Conservation (phyloP, 2,329 filamentous ascomycete species). For the Orbilia brochopaga region DNA sequence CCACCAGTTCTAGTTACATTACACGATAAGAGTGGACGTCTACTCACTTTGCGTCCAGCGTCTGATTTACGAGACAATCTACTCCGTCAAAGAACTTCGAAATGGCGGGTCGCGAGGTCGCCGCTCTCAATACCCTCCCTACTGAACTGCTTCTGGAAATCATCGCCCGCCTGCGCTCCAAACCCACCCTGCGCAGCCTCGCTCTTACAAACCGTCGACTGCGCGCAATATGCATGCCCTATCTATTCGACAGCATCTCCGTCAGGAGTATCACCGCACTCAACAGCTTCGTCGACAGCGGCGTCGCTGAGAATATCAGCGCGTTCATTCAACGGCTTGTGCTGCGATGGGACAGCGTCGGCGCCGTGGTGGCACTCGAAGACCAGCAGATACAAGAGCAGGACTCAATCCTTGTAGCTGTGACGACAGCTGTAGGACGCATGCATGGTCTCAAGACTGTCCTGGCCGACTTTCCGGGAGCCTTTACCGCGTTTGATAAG, state of each 20-base stretch:
- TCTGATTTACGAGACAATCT: too few relatives aligned
- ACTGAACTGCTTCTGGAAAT: constrained; percentile 37
- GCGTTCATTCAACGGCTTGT: constrained; percentile 16
- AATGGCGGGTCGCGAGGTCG: not conserved
- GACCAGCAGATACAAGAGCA: not conserved
- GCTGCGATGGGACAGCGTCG: constrained; percentile 28
- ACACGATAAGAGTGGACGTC: too few relatives aligned
- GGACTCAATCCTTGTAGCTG: not conserved
- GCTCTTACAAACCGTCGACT: constrained; percentile 10
- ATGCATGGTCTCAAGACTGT: constrained; percentile 21
- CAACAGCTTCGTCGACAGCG: constrained; percentile 3
- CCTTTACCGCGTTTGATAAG: constrained; percentile 14
- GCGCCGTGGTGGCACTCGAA: constrained; percentile 4
- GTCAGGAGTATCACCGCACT: constrained; percentile 14
- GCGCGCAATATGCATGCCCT: constrained; percentile 14
- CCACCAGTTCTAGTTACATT: too few relatives aligned
- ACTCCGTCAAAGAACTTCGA: too few relatives aligned
- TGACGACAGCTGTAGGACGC: not conserved
- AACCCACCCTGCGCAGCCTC: constrained; percentile 25
- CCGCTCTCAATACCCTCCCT: constrained; percentile 17
- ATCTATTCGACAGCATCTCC: constrained; percentile 30
- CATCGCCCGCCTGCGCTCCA: constrained; percentile 35
- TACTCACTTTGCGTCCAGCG: too few relatives aligned
- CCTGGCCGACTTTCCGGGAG: constrained; percentile 28
- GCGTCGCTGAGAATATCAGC: constrained; percentile 9